Conservation (phyloP, 371 early-diverging fungal genomes). For the Mucor ambiguus region DNA sequence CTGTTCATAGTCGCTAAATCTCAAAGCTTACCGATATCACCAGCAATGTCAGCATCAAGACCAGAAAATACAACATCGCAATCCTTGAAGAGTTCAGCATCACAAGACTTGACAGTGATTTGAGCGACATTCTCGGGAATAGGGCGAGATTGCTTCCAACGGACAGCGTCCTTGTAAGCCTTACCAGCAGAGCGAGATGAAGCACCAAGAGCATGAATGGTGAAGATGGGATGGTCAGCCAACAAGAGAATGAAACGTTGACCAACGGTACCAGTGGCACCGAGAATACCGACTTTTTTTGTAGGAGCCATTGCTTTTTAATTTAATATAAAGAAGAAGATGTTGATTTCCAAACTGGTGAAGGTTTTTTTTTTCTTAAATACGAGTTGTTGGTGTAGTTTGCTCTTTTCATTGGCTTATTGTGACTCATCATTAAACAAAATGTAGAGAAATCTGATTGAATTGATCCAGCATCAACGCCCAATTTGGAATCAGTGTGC, state of each 20-base stretch:
- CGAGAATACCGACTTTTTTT: constrained; percentile 90
- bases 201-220: constrained; percentile 89
- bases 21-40: constrained; percentile 74
- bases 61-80: constrained; percentile 95
- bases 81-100: constrained; percentile 69
- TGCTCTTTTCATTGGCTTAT: constrained; percentile 12
- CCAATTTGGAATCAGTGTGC: not conserved
- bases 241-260: constrained; percentile 95
- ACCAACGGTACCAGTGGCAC: constrained; percentile 98
- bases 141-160: constrained; percentile 86
- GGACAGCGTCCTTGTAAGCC: constrained; percentile 74
- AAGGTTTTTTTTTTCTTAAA: not conserved
- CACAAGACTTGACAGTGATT: constrained; percentile 75
- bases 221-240: constrained; percentile 84
- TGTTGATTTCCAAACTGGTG: constrained; percentile 31
- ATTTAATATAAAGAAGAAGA: constrained; percentile 43
- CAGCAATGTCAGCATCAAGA: constrained; percentile 91
- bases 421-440: constrained; percentile 21
- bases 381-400: not conserved
- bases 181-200: constrained; percentile 91
- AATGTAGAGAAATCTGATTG: not conserved
- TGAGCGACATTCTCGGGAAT: constrained; percentile 69
- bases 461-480: not conserved
- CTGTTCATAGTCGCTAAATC: not conserved
- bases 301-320: constrained; percentile 19